Conservation (phyloP, 805 yeast genomes). For the Komagataella phaffii region DNA sequence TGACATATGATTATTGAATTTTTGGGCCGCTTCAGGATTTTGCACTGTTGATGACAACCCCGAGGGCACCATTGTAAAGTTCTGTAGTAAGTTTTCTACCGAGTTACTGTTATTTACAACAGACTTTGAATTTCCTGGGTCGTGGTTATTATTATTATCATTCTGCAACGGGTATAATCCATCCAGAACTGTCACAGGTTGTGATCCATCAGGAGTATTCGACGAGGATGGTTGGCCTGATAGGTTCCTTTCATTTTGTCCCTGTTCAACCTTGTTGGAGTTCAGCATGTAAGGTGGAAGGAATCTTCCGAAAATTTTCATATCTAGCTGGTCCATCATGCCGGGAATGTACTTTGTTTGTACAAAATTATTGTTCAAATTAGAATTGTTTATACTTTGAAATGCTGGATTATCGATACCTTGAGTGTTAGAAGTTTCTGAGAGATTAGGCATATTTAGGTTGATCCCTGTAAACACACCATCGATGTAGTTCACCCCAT, state of each 20-base stretch:
- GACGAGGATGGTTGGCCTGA: not conserved
- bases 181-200: not conserved
- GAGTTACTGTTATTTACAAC: not conserved
- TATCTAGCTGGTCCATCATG: constrained; percentile 72
- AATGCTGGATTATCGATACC: not conserved
- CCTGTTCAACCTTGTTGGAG: constrained; percentile 1
- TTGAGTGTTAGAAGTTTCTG: not conserved
- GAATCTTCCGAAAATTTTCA: constrained; percentile 73
- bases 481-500: constrained; percentile 20
- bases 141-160: not conserved
- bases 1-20: constrained; percentile 1
- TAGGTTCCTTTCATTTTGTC: not conserved
- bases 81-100: not conserved
- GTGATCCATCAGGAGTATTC: not conserved
- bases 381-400: not conserved
- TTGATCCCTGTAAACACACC: constrained; percentile 20
- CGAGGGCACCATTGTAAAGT: constrained; percentile 2
- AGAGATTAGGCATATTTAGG: constrained; percentile 10
- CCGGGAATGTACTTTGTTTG: constrained; percentile 51
- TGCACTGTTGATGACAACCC: constrained; percentile 3
- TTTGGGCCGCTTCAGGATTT: constrained; percentile 1
- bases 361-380: not conserved
- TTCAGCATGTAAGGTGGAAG: constrained; percentile 74
- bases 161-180: not conserved
- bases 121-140: not conserved